Conservation (phyloP, 2,329 filamentous ascomycete species). For the Penicillium sp. region DNA sequence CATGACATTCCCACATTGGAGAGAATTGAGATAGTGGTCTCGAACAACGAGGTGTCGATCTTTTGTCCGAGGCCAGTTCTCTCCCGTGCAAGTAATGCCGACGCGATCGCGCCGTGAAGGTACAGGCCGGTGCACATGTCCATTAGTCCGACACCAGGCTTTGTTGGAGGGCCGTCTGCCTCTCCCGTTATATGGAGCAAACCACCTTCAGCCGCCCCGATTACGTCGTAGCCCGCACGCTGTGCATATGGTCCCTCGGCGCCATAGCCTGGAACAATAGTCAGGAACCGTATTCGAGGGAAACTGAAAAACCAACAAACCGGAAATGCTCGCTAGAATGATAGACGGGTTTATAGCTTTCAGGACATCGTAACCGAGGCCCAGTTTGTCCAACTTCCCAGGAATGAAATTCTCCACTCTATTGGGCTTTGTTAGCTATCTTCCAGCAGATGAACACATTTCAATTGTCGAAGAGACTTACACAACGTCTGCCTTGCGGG, state of each 20-base stretch:
- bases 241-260: conserved; percentile 42
- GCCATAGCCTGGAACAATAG: conserved; percentile 34
- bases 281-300: not conserved
- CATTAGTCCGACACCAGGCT: conserved; percentile 45
- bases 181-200: conserved; percentile 48
- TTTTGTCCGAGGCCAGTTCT: conserved; percentile 43
- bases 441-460: not conserved
- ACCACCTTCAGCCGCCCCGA: conserved; percentile 45
- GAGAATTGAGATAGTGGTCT: conserved; percentile 42
- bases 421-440: not conserved
- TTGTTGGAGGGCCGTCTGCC: conserved; percentile 39
- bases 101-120: conserved; percentile 46
- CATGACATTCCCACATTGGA: conserved; percentile 44
- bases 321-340: conserved; percentile 47
- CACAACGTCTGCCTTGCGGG: conserved; percentile 40
- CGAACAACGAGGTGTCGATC: conserved; percentile 48
- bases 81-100: conserved; percentile 41
- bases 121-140: conserved; percentile 49
- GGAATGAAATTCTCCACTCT: conserved; percentile 47
- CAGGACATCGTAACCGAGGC: conserved; percentile 42
- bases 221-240: conserved; percentile 48
- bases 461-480: conserved; percentile 10
- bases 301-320: conserved; percentile 6
- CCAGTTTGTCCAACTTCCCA: conserved; percentile 42
- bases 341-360: conserved; percentile 38